A percentile compares a stretch with the other conserved stretches of the same genome.
These are phyloP conservation scores for Bullera alba DNA, from an alignment of 768 basidiomycete genomes.

Conservation along the genomic window DNA sequence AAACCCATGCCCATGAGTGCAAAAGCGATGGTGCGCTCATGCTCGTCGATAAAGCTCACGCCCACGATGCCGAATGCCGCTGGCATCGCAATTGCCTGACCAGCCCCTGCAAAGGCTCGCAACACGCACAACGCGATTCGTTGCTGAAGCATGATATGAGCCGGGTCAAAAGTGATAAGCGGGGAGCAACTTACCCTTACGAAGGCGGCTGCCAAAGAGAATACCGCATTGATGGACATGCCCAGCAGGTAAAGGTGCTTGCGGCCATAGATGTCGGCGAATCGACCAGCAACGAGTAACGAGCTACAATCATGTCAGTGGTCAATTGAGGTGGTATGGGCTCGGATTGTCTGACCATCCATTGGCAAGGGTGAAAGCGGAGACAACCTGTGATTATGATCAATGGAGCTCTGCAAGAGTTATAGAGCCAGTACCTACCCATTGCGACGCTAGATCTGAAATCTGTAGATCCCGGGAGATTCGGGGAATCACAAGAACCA, in stretches of 20 bases:
- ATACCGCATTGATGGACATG: background rate
- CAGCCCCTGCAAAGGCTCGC: conserved; percentile 29
- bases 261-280: conserved; percentile 7
- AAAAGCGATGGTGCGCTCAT: conserved; percentile 65
- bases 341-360: background rate
- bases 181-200: conserved; percentile 1
- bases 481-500: background rate
- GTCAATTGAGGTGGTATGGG: background rate
- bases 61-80: conserved; percentile 25
- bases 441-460: background rate
- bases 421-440: background rate
- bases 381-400: background rate
- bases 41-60: conserved; percentile 15
- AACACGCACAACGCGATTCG: conserved; percentile 19
- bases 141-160: conserved; percentile 10
- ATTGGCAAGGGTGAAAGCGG: background rate
- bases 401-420: background rate
- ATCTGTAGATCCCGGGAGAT: background rate
- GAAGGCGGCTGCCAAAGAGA: background rate
- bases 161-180: background rate
- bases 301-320: background rate
- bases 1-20: conserved; percentile 74
- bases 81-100: conserved; percentile 18
- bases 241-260: conserved; percentile 1
- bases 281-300: conserved; percentile 1